Evolutionary conservation across 1,139 yeast species (phyloP), one percentile per base, ranked within the genome.

Genomic region (Kodamaea anthophila): DNA sequence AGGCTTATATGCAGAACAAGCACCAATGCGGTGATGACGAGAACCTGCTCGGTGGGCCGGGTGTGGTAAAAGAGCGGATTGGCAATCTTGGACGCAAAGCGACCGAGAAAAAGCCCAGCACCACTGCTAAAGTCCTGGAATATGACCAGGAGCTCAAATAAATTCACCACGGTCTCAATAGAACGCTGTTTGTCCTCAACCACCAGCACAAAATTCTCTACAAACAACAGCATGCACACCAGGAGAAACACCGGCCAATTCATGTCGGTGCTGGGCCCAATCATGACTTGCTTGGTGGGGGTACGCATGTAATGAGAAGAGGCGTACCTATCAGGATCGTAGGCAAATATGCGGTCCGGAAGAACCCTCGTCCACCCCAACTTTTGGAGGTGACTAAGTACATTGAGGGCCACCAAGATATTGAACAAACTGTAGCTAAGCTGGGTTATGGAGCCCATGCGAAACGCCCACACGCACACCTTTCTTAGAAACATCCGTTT

Each of bases 71-170:
- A 20, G 8, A n/a, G 9, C 10, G 18, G 13, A 5, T 21, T 40
- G 13, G 39, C 33, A 13, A 42, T 42, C 5, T 18, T 16, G n/a
- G 12, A 12, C 9, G n/a, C 22, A 8, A 47, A 39, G 30, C 49
- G 44, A 9, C 55, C 53, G 31, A 55, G 45, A 32, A 60, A 51
- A 18, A 56, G 41, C 0, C 55, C 54, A 1, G 53, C 55, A 13
- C 65, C 53, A n/a, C 70, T 59, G 42, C 76, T 76, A 18, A 70
- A 75, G 43, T 80, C 88, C 46, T 81, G 87, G 46, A 79, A 80
- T 9, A 85, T 83, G 16, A 80, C 53, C 1, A 87, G 78, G 45
- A 76, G 80, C 46, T 82, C 93, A 50, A 82, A 80, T 18, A 81
- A 55, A 0, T 91, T 77, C 41, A 81, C 60, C 0, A 87, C 87